These are phyloP conservation scores for Albophoma yamanashiensis DNA, from an alignment of 2,329 filamentous ascomycete species.

Conservation along the genomic window DNA sequence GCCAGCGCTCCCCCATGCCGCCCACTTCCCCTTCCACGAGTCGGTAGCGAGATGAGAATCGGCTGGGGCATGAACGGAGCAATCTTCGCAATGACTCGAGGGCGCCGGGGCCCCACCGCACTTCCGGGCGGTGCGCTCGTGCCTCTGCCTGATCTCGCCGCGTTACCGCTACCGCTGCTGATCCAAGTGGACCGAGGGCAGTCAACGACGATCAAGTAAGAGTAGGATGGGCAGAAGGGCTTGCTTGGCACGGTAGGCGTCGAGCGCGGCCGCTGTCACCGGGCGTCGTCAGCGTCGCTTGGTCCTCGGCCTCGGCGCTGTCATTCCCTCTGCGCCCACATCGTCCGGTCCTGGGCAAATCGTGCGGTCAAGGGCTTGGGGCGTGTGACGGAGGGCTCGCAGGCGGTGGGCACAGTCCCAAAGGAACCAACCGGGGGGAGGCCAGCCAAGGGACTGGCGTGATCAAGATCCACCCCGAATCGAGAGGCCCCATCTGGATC, in stretches of 20 bases:
- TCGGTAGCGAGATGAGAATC: constrained; percentile 1
- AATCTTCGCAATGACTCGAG: not conserved
- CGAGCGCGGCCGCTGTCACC: not conserved
- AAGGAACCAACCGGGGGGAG: not conserved
- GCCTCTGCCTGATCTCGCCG: not conserved
- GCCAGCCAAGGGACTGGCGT: constrained; percentile 6
- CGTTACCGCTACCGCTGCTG: not conserved
- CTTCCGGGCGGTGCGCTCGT: not conserved
- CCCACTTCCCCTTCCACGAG: not conserved
- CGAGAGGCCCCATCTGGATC: constrained; percentile 8
- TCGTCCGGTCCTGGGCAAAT: not conserved
- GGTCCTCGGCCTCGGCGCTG: not conserved
- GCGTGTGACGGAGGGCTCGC: not conserved
- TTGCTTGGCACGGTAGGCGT: not conserved
- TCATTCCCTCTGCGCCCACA: not conserved
- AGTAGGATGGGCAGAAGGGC: not conserved
- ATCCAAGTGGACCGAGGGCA: not conserved
- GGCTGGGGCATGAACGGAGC: not conserved
- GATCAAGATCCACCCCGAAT: constrained; percentile 9
- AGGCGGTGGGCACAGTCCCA: not conserved
- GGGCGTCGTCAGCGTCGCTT: not conserved
- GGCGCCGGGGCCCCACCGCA: not conserved
- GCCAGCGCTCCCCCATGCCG: not conserved
- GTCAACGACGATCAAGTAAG: not conserved
- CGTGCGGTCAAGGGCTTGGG: not conserved